phyloP scores from a whole-genome alignment of 2,329 filamentous ascomycete genomes.

The Cordyceps javanica region DNA sequence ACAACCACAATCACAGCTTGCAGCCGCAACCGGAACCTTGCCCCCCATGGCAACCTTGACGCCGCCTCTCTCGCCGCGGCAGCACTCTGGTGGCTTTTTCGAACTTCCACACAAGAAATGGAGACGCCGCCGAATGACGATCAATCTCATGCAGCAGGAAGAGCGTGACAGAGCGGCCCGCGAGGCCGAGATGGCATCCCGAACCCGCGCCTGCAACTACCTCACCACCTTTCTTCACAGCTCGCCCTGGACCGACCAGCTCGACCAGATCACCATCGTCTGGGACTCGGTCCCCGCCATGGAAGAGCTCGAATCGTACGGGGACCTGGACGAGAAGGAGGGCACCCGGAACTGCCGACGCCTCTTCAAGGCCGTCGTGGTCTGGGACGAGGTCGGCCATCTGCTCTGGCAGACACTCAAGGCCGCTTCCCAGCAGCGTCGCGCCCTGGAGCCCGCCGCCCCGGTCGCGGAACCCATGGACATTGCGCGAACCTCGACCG shows the following conservation, averaged over 20 bases:
- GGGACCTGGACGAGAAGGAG: conserved; percentile 26
- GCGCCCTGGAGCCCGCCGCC: not conserved
- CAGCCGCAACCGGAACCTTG: not conserved
- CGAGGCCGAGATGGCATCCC: conserved; percentile 25
- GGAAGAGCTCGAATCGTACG: conserved; percentile 28
- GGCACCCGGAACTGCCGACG: conserved; percentile 30
- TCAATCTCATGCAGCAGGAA: conserved; percentile 14
- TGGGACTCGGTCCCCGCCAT: conserved; percentile 29
- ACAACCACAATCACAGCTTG: too few relatives aligned
- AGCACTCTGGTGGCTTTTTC: conserved; percentile 15
- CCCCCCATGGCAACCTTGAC: conserved; percentile 1
- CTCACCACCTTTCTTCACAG: conserved; percentile 25
- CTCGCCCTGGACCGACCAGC: conserved; percentile 25
- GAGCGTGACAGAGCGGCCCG: conserved; percentile 19
- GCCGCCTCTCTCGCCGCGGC: not conserved
- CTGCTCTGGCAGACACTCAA: conserved; percentile 27
- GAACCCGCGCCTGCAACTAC: conserved; percentile 26
- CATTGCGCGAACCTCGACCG: not conserved
- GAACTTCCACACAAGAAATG: conserved; percentile 20
- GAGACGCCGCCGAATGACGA: conserved; percentile 13
- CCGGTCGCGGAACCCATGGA: too few relatives aligned
- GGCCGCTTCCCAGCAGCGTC: conserved; percentile 11
- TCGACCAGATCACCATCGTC: conserved; percentile 28
- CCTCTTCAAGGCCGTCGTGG: conserved; percentile 32
- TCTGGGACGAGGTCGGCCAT: conserved; percentile 32